Evolutionary conservation across 805 yeast species (phyloP).

Genomic region (Zygoascus tannicola): DNA sequence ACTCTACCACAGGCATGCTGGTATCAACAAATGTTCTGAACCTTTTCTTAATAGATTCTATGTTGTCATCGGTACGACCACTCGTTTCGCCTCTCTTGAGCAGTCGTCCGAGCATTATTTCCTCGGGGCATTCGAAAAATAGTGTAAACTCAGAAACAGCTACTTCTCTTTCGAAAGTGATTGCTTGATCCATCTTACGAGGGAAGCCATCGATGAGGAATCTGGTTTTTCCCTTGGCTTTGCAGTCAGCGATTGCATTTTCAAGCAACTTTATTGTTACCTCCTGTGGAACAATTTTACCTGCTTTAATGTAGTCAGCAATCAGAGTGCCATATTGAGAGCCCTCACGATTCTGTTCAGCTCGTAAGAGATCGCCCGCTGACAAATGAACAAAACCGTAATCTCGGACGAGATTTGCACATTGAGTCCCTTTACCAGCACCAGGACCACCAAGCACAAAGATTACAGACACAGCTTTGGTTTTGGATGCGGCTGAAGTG

Average conservation of each 20-base stretch:
- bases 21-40: conserved; percentile 80
- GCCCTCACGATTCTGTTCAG: conserved; percentile 76
- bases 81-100: conserved; percentile 89
- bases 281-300: conserved; percentile 87
- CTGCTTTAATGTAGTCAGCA: conserved; percentile 75
- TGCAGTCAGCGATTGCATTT: conserved; percentile 56
- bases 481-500: conserved; percentile 43
- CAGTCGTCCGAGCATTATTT: conserved; percentile 77
- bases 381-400: conserved; percentile 78
- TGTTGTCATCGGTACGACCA: conserved; percentile 89
- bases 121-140: conserved; percentile 52
- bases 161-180: conserved; percentile 72
- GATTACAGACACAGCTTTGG: conserved; percentile 63
- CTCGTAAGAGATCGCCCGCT: conserved; percentile 94
- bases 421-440: conserved; percentile 96
- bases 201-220: conserved; percentile 96
- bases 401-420: conserved; percentile 72
- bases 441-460: conserved; percentile 98
- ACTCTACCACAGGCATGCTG: conserved; percentile 87
- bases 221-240: conserved; percentile 43
- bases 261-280: conserved; percentile 77
- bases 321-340: conserved; percentile 81
- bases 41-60: conserved; percentile 83
- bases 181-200: conserved; percentile 95
- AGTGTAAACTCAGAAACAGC: conserved; percentile 30